Evolutionary conservation across 495 filamentous ascomycete species (phyloP), one percentile per base, ranked within the genome.

Genomic region (Penicillium ucsense): DNA sequence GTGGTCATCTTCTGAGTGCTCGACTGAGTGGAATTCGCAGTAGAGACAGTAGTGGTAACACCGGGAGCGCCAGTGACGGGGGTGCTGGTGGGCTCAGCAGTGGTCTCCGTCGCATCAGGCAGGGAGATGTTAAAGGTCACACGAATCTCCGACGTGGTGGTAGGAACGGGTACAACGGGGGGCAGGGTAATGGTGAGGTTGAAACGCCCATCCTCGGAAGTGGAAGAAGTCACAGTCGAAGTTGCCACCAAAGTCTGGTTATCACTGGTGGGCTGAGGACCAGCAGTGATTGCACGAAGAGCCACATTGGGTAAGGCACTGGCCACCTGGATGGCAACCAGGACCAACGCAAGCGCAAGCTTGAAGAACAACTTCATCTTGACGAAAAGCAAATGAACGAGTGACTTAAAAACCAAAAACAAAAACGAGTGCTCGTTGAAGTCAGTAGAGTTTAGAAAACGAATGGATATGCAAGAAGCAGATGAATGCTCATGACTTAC

Each of bases 1-100:
- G 74, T 78, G 43, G 77, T 81, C 56, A 68, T 52, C 50, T 48
- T 38, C 37, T 47, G 33, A 3, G 51, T 39, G 45, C 40, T 42
- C 8, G 46, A 37, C 31, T 20, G 20, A 20, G 20, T 20, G 20
- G 20, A 20, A 20, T 20, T 20, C 20, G 2, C 20, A 20, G 2
- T 20, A 20, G 20, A 2, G 20, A 20, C 20, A 20, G 20, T 20
- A 20, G 20, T 20, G 20, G 20, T 20, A 20, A 20, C 20, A 20
- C 20, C 20, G 20, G 2, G 20, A 20, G 20, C 2, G 20, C 20
- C 20, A 20, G 20, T 20, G 20, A 20, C 1, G 20, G 20, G 20
- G 7, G 5, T 37, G 35, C 35, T 10, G 35, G 9, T 37, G 37
- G 37, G 37, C 37, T 27, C 4, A 28, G 12, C 37, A 39, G 37